Evolutionary conservation across 2,329 filamentous ascomycete species (phyloP).

Genomic region (Trichothecium roseum): DNA sequence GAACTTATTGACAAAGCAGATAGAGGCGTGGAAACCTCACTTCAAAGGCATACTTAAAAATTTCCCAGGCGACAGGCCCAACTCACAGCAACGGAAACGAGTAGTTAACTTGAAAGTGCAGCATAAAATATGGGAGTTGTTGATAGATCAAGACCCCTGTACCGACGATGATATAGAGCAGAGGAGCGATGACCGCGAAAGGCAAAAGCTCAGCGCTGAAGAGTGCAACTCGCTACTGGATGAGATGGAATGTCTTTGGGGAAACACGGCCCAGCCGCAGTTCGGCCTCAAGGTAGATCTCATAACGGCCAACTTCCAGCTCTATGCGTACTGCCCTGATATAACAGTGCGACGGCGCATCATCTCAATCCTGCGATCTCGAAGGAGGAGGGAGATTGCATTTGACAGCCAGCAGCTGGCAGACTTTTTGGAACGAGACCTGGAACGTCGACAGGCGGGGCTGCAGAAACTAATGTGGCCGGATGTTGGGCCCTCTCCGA

Average conservation of each 20-base stretch:
- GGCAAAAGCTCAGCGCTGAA: no score
- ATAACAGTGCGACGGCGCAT: conserved; percentile 4
- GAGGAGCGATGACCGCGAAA: no score
- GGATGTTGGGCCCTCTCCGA: conserved; percentile 5
- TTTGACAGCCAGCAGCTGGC: conserved; percentile 9
- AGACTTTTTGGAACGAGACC: conserved; percentile 3
- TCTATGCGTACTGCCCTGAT: conserved; percentile 8
- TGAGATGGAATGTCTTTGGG: conserved; percentile 2
- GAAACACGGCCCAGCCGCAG: not conserved
- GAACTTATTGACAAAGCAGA: not conserved
- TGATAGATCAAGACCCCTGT: not conserved
- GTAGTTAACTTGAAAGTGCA: conserved; percentile 2
- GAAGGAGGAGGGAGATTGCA: conserved; percentile 8
- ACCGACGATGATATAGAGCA: not conserved
- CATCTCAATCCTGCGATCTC: conserved; percentile 5
- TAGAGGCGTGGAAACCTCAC: not conserved
- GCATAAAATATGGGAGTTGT: conserved; percentile 3
- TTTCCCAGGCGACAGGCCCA: not conserved
- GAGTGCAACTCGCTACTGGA: conserved; percentile 1
- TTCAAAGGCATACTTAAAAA: not conserved
- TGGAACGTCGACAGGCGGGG: not conserved
- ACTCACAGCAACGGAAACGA: not conserved
- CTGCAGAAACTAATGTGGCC: conserved; percentile 2
- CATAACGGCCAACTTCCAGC: conserved; percentile 2
- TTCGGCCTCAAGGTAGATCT: conserved; percentile 4